Percentiles rank a stretch among this genome's conserved stretches.
phyloP scores from a whole-genome alignment of 140 eudicot genomes.

The Erigeron philadelphicus region DNA sequence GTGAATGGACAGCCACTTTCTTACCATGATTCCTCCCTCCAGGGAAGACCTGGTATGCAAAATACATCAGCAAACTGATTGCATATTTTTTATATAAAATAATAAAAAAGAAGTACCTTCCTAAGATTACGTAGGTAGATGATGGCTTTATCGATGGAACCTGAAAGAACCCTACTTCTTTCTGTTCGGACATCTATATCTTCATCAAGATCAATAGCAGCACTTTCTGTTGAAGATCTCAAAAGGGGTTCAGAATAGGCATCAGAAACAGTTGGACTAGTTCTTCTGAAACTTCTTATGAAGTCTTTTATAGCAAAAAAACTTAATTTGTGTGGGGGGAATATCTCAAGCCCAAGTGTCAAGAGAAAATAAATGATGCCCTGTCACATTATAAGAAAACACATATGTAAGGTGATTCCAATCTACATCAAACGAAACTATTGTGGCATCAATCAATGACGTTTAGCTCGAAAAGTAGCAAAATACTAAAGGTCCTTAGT shows the following conservation, averaged over 20 bases:
- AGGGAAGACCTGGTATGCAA: constrained; percentile 63
- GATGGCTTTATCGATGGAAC: constrained; percentile 72
- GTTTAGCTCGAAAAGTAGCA: constrained; percentile 9
- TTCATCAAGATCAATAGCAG: constrained; percentile 48
- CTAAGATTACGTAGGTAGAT: constrained; percentile 76
- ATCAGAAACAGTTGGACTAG: constrained; percentile 23
- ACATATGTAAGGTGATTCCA: constrained; percentile 2
- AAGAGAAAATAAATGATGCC: constrained; percentile 59
- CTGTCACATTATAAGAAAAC: constrained; percentile 37
- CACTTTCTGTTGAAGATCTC: constrained; percentile 42
- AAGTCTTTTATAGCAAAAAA: constrained; percentile 31
- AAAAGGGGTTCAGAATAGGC: constrained; percentile 70
- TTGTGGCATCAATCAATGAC: neutral
- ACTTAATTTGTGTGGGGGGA: constrained; percentile 52
- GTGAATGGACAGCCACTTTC: constrained; percentile 80
- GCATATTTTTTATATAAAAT: neutral
- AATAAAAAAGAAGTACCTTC: constrained; percentile 44
- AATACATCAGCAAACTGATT: constrained; percentile 11
- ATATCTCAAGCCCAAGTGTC: constrained; percentile 71
- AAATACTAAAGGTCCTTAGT: constrained; percentile 1
- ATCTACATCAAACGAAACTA: neutral
- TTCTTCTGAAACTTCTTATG: constrained; percentile 36
- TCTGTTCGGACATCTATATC: constrained; percentile 83
- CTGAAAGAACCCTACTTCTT: constrained; percentile 79
- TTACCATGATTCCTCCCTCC: constrained; percentile 53